Conservation (phyloP, 495 filamentous ascomycete genomes). For the Parathielavia appendiculata region DNA sequence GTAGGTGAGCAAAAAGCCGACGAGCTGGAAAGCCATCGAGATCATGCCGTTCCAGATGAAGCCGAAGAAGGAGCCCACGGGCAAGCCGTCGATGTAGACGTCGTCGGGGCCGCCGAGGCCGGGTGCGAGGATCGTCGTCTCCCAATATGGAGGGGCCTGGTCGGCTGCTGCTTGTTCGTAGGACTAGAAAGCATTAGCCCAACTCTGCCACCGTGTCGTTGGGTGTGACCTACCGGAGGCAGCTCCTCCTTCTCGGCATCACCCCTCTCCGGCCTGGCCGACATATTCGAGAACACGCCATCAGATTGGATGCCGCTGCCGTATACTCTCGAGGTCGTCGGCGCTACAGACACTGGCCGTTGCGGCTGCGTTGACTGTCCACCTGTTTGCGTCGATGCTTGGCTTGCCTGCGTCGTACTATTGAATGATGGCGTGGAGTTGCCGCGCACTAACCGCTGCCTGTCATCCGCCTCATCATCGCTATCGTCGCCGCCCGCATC, state of each 20-base stretch:
- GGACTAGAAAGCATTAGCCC: slow-evolving; percentile 53
- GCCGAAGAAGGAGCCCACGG: slow-evolving; percentile 90
- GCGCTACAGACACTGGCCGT: slow-evolving; percentile 6
- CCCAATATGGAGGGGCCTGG: slow-evolving; percentile 96
- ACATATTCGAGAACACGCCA: slow-evolving; percentile 94
- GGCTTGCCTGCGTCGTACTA: slow-evolving; percentile 15
- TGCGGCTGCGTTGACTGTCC: slow-evolving; percentile 24
- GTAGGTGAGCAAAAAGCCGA: slow-evolving; percentile 96
- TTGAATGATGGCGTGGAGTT: slow-evolving; percentile 43
- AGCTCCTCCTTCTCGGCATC: slow-evolving; percentile 80
- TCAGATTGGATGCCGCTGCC: slow-evolving; percentile 69
- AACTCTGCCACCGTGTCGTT: background rate
- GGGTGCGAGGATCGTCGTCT: slow-evolving; percentile 93
- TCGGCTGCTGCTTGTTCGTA: slow-evolving; percentile 99
- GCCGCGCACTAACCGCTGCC: slow-evolving; percentile 77
- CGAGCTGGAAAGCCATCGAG: slow-evolving; percentile 93
- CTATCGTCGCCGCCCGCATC: slow-evolving; percentile 68
- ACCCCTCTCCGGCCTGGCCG: slow-evolving; percentile 80
- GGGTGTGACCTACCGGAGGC: slow-evolving; percentile 69
- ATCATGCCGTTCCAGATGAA: slow-evolving; percentile 99
- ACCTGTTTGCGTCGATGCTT: slow-evolving; percentile 14
- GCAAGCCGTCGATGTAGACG: slow-evolving; percentile 92
- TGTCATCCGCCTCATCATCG: slow-evolving; percentile 73
- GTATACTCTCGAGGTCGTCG: slow-evolving; percentile 42
- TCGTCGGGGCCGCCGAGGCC: slow-evolving; percentile 77